These are phyloP conservation scores for Capillidium heterosporum DNA, from an alignment of 371 early-diverging fungal species.

Conservation along the genomic window DNA sequence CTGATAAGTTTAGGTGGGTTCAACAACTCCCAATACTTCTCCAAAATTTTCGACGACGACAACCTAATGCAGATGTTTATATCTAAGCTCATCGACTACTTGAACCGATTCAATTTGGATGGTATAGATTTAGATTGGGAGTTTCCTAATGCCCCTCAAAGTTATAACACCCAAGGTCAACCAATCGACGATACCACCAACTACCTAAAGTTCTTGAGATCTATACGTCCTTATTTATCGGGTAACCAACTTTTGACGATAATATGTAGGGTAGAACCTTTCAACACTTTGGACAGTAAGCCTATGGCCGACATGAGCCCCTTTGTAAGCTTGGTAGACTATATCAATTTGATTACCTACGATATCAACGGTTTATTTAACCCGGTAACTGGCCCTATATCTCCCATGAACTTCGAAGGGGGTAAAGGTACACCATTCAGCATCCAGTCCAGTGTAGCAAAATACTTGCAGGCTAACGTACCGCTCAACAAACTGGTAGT, in stretches of 20 bases:
- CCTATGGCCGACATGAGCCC: slow-evolving; percentile 32
- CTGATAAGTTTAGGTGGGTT: slow-evolving; percentile 57
- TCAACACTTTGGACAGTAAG: slow-evolving; percentile 24
- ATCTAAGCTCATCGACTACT: slow-evolving; percentile 8
- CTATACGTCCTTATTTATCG: too few relatives aligned
- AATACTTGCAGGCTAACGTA: slow-evolving; percentile 6
- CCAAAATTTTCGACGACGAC: slow-evolving; percentile 24
- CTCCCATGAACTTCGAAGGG: slow-evolving; percentile 21
- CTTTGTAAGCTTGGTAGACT: slow-evolving; percentile 32
- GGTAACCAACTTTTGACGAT: slow-evolving; percentile 32
- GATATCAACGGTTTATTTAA: slow-evolving; percentile 27
- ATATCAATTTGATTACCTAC: slow-evolving; percentile 32
- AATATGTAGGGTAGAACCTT: slow-evolving; percentile 46
- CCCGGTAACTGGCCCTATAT: slow-evolving; percentile 33
- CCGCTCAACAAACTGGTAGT: too few relatives aligned
- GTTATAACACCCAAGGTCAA: slow-evolving; percentile 34
- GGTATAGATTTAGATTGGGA: slow-evolving; percentile 43
- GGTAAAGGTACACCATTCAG: slow-evolving; percentile 17
- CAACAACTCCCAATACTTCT: slow-evolving; percentile 45
- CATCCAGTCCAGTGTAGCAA: slow-evolving; percentile 20
- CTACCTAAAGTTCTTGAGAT: slow-evolving; percentile 26
- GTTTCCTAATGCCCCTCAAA: slow-evolving; percentile 45
- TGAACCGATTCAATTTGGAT: slow-evolving; percentile 11
- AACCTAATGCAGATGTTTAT: slow-evolving; percentile 24
- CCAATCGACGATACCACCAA: slow-evolving; percentile 30